A percentile compares a stretch with the other conserved stretches of the same genome.
Evolutionary conservation across 73 alveolate species (phyloP).

Genomic region (Durusdinium trenchii): DNA sequence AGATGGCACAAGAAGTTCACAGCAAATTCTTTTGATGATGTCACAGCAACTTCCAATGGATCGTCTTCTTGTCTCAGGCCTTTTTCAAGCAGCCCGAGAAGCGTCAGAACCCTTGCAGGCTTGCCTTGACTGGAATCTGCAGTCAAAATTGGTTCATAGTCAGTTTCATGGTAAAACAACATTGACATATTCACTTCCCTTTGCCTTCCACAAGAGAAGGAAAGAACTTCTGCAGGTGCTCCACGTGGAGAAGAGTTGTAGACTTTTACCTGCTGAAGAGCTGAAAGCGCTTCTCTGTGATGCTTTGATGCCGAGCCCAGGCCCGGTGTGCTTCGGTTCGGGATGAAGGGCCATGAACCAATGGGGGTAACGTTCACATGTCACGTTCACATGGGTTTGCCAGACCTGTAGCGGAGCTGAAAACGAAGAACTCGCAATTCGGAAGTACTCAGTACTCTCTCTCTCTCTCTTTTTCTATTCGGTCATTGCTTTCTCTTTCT

Average conservation of each 20-base stretch:
- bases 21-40: too few relatives aligned
- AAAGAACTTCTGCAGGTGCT: neutral
- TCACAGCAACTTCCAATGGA: too few relatives aligned
- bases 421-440: neutral
- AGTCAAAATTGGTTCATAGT: too few relatives aligned
- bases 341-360: neutral
- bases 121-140: too few relatives aligned
- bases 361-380: neutral
- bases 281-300: neutral
- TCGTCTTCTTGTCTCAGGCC: too few relatives aligned
- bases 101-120: too few relatives aligned
- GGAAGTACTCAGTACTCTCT: neutral
- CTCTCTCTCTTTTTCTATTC: neutral
- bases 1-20: too few relatives aligned
- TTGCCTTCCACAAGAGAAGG: too few relatives aligned
- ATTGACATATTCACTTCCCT: too few relatives aligned
- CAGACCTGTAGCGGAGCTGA: neutral
- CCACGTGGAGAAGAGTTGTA: neutral
- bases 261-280: conserved; percentile 13
- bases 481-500: neutral
- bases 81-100: neutral
- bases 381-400: neutral
- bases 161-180: too few relatives aligned
- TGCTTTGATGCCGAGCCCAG: neutral
- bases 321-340: neutral